A percentile compares a stretch with the other conserved stretches of the same genome.
Evolutionary conservation across 345 rosid species (phyloP).

Genomic region (Psidium friedrichsthalianum): DNA sequence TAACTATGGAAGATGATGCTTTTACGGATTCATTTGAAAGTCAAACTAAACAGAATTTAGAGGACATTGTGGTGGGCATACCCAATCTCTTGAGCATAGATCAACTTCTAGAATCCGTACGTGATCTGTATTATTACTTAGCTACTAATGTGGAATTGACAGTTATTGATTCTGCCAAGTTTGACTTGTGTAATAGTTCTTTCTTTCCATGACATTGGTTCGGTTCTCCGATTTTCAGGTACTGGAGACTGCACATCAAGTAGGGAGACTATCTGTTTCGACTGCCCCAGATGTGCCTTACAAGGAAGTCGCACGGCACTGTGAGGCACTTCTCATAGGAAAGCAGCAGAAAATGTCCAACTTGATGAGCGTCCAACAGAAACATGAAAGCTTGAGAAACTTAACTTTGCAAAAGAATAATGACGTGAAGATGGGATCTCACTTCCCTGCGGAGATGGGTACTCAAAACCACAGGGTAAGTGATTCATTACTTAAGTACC

Average conservation of each 20-base stretch:
- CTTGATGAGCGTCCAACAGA: constrained; percentile 46
- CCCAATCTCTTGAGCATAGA: constrained; percentile 48
- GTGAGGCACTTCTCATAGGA: constrained; percentile 70
- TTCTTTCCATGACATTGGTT: background rate
- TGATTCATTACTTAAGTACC: background rate
- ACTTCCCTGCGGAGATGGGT: constrained; percentile 8
- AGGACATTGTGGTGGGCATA: constrained; percentile 11
- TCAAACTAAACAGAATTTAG: constrained; percentile 19
- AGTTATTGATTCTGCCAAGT: background rate
- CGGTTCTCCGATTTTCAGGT: constrained; percentile 28
- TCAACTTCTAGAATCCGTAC: constrained; percentile 77
- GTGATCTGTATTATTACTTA: background rate
- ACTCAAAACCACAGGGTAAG: constrained; percentile 10
- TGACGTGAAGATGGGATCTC: constrained; percentile 5
- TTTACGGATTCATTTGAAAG: constrained; percentile 37
- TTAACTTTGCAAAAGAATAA: constrained; percentile 17
- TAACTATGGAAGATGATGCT: constrained; percentile 45
- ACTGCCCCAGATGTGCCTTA: constrained; percentile 69
- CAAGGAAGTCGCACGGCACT: constrained; percentile 78
- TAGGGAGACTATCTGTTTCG: constrained; percentile 63
- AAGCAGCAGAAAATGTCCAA: constrained; percentile 79
- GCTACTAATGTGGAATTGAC: background rate
- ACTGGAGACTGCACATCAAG: constrained; percentile 61
- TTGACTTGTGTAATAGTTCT: background rate
- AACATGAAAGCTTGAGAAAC: constrained; percentile 37